A percentile compares a stretch with the other conserved stretches of the same genome.
Evolutionary conservation across 305 asterid species (phyloP).

Genomic region (Ilex paraguariensis): DNA sequence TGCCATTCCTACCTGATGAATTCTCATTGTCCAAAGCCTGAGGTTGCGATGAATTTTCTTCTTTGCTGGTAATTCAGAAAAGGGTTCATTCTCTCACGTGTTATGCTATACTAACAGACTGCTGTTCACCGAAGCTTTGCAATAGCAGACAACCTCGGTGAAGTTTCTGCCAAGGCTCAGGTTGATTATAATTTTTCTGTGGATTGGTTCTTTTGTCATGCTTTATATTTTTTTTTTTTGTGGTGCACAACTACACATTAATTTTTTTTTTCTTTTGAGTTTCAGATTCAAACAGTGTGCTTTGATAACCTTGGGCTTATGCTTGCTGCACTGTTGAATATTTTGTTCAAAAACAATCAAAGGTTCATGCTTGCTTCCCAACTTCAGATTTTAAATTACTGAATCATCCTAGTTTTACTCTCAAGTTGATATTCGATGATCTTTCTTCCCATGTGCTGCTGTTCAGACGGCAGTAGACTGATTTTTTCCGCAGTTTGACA

Average conservation of each 20-base stretch:
- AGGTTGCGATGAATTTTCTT: no score
- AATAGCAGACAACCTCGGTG: constrained; percentile 81
- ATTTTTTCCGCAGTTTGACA: no score
- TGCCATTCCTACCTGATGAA: no score
- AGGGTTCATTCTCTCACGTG: no score
- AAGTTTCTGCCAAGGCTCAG: constrained; percentile 93
- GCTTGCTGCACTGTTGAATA: constrained; percentile 71
- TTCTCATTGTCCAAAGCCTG: no score
- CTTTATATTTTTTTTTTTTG: neutral
- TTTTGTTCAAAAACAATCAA: constrained; percentile 53
- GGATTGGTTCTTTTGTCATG: neutral
- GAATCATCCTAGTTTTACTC: no score
- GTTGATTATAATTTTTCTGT: constrained; percentile 22
- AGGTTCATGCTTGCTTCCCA: constrained; percentile 38
- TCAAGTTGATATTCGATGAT: no score
- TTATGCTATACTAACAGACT: constrained; percentile 37
- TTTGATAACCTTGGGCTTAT: constrained; percentile 85
- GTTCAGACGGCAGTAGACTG: no score
- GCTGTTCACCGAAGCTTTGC: constrained; percentile 97
- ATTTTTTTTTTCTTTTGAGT: constrained; percentile 14
- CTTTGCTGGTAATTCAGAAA: no score
- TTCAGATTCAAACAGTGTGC: constrained; percentile 97
- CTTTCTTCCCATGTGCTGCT: no score
- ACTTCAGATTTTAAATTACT: constrained; percentile 7
- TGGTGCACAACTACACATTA: constrained; percentile 6